Evolutionary conservation across 2,329 filamentous ascomycete genomes (phyloP), one percentile per base, ranked within the genome.

Genomic region (Cordyceps javanica): DNA sequence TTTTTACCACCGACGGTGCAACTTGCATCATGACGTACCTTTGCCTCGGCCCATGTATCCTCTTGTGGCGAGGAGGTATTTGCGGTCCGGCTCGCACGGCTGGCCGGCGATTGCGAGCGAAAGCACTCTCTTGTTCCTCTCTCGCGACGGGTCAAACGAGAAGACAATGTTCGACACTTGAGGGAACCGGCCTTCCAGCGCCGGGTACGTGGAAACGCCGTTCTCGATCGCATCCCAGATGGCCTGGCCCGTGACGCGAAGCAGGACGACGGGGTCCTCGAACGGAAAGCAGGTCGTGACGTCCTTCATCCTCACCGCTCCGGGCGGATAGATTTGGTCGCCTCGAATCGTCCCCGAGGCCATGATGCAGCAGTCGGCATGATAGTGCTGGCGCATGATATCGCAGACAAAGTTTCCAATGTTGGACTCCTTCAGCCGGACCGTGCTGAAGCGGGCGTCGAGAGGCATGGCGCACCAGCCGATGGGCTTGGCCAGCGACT

Each of bases 221-320:
- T 96, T 96, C 70, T 96, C 91, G 2, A 96, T 71, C 0, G 91
- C 91, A n/a, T 85, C 86, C 65, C 86, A 77, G 32, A 97, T 83
- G 1, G 86, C 88, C 64, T 83, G 77, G 0, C 92, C 92, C 0
- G 77, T 84, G 5, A 91, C 79, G 34, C 81, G 82, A 60, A 96
- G 76, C 4, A 95, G 83, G 0, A 96, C 87, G 1, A 92, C 88
- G 0, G 91, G 91, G 62, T 96, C 91, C 68, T 96, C 91, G 64
- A 97, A 96, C 0, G 92, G 92, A 63, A 96, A 96, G 67, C 90
- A 96, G 52, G 89, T 89, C 58, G 91, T 82, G n/a, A 95, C 83
- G 65, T 95, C 90, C 66, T 90, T 90, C 59, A 96, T 75, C 25
- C 86, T 78, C 8, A 96, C 75, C 0, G 91, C 77, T 0, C 91